Evolutionary conservation across 768 basidiomycete species (phyloP), one percentile per base, ranked within the genome.

Genomic region (Rossbeevera mucosa): DNA sequence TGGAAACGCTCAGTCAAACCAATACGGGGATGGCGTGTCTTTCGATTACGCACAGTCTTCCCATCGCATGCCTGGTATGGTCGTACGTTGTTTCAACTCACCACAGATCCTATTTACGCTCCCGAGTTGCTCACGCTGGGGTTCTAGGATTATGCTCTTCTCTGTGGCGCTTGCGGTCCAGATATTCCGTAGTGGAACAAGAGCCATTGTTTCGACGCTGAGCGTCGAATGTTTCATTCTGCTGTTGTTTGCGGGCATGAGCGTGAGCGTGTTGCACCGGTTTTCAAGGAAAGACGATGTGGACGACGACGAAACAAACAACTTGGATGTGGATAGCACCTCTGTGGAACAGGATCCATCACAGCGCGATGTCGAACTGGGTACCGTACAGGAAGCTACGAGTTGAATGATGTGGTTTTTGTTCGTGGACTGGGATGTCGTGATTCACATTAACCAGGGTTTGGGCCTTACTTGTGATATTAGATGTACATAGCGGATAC

Each of bases 41-140:
- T 31, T 51, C 59, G 5, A 57, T 61, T 22, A 55, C 59, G 59
- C 54, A 59, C 22, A 48, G 59, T 40, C 59, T 60, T 8, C 59
- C 59, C 0, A 36, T 50, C 2, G 55, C 59, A 4, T 47, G 31
- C 4, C 49, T 57, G 12, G 25, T 52, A 41, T 60, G 59, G 55
- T 57, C 59, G 59, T 61, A 50, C 12, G 54, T 57, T 30, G 13
- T 31, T 11, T 31, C 6, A 2, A 14, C 12, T 21, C 25, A 1
- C n/a, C 8, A 6, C n/a, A 4, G 14, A 2, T 5, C 18, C n/a
- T 6, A 9, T 33, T 44, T 16, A 31, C 31, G 16, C 16, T 31
- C 8, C 31, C 31, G 31, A 16, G 31, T 31, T 14, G 28, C 12
- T 45, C 14, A 28, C 3, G 16, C 14, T 9, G n/a, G 8, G 24